Evolutionary conservation across 352 stramenopile species (phyloP).

Genomic region (Pythium dissotocum): DNA sequence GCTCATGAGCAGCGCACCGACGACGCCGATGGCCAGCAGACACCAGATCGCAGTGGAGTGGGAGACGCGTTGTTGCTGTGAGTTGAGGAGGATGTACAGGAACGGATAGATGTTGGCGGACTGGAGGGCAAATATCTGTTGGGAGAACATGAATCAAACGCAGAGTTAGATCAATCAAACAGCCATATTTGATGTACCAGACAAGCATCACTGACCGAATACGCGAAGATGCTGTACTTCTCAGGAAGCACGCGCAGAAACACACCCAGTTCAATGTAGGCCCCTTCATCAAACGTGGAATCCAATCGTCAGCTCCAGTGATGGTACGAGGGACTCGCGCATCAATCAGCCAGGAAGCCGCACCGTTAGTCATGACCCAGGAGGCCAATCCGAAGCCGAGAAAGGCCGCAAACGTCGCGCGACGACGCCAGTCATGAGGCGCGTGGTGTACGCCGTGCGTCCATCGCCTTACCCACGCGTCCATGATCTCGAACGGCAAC

Average conservation of each 20-base stretch:
- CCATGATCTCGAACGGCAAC: constrained; percentile 2
- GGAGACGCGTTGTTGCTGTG: constrained; percentile 39
- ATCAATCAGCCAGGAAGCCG: not conserved
- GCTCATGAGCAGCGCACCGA: constrained; percentile 58
- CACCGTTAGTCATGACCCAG: constrained; percentile 73
- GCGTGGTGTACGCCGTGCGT: not conserved
- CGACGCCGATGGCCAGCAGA: constrained; percentile 46
- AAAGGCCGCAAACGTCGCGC: constrained; percentile 52
- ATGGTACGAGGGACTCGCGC: not conserved
- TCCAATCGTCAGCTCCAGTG: not conserved
- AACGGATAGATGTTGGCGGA: constrained; percentile 71
- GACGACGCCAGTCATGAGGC: constrained; percentile 8
- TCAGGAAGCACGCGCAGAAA: constrained; percentile 62
- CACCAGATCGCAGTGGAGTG: constrained; percentile 57
- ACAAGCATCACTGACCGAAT: constrained; percentile 38
- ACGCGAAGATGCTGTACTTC: constrained; percentile 67
- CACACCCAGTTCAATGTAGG: constrained; percentile 60
- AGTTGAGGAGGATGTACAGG: constrained; percentile 68
- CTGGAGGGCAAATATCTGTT: constrained; percentile 65
- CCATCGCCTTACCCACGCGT: constrained; percentile 1
- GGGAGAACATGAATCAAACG: not conserved
- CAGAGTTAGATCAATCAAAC: not conserved
- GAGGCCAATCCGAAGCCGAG: constrained; percentile 56
- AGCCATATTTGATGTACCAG: not conserved
- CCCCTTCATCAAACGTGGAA: constrained; percentile 22